Conservation (phyloP, 495 filamentous ascomycete species). For the Annulohypoxylon nitens region DNA sequence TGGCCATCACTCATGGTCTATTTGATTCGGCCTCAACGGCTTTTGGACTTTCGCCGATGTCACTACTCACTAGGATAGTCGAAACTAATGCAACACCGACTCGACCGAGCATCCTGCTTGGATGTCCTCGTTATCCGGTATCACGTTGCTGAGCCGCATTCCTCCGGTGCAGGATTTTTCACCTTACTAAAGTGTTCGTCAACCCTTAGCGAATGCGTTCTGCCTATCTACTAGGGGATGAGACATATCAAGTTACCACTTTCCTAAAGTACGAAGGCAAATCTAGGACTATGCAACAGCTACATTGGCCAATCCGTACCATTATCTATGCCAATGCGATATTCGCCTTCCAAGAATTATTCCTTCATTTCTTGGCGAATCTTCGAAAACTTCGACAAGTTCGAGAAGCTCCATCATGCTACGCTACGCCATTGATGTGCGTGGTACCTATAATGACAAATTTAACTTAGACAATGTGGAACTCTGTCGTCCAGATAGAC, state of each 20-base stretch:
- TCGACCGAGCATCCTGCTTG: not conserved
- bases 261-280: constrained; percentile 1
- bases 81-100: not conserved
- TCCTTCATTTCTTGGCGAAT: not conserved
- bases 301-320: not conserved
- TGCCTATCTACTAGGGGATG: not conserved
- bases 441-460: not conserved
- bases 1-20: not conserved
- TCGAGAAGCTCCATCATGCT: not conserved
- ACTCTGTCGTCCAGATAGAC: constrained; percentile 19
- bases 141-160: constrained; percentile 13
- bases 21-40: constrained; percentile 19
- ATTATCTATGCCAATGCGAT: not conserved
- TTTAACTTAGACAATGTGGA: not conserved
- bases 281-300: not conserved
- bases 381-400: not conserved
- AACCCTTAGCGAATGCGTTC: not conserved
- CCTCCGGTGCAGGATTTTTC: constrained; percentile 1
- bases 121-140: not conserved
- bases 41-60: constrained; percentile 1
- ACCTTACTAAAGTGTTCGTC: constrained; percentile 6
- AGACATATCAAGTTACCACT: constrained; percentile 13
- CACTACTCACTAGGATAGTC: not conserved
- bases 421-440: not conserved
- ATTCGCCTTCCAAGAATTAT: not conserved